Conservation (phyloP, 108 stramenopile genomes). For the Schizochytrium sp. region DNA sequence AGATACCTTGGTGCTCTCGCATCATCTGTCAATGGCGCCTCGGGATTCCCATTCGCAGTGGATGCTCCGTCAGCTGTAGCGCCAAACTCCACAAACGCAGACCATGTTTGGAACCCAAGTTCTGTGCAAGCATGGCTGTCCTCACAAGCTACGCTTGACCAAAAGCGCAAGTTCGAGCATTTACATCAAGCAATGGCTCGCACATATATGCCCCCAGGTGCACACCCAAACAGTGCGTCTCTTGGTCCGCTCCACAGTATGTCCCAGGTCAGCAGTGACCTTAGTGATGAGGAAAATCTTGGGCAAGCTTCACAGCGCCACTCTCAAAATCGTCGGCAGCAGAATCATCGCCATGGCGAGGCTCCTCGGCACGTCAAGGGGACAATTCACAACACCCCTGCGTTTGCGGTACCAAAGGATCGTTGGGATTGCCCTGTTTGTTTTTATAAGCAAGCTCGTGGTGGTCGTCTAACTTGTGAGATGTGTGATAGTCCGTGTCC, state of each 20-base stretch:
- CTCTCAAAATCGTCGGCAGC: too few species aligned
- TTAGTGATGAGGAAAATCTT: too few species aligned
- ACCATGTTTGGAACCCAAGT: slow-evolving; percentile 32
- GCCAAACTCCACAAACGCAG: not conserved
- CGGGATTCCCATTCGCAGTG: too few species aligned
- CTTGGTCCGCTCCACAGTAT: too few species aligned
- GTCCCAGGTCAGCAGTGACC: too few species aligned
- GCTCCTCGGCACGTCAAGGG: not conserved
- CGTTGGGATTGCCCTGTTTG: slow-evolving; percentile 60
- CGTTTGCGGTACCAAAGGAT: not conserved
- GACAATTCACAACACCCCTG: too few species aligned
- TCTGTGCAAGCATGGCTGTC: not conserved
- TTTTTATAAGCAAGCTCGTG: slow-evolving; percentile 48
- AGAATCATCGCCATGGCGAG: too few species aligned
- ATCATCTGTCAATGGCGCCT: not conserved
- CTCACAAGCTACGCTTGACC: not conserved
- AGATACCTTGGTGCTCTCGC: slow-evolving; percentile 1
- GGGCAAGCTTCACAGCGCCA: not conserved
- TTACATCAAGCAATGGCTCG: not conserved
- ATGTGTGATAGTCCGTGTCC: slow-evolving; percentile 59
- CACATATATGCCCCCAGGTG: not conserved
- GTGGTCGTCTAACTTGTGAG: slow-evolving; percentile 9
- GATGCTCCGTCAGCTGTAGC: not conserved
- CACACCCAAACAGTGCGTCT: too few species aligned
- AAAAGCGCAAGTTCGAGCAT: slow-evolving; percentile 36